phyloP scores from a whole-genome alignment of 805 yeast genomes.

The Zygoascus ofunaensis region DNA sequence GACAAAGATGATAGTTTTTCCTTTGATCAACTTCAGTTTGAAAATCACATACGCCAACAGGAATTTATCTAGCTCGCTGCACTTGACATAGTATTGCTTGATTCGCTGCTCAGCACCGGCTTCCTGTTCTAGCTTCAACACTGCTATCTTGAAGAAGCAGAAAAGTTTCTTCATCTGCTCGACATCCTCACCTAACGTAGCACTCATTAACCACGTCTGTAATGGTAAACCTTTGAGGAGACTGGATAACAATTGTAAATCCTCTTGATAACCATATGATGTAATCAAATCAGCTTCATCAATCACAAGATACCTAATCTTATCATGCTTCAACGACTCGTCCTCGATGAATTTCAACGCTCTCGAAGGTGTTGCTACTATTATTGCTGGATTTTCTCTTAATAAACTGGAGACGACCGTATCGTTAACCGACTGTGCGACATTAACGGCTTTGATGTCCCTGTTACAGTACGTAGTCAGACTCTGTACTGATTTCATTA shows the following conservation, averaged over 20 bases:
- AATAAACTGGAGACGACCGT: conserved; percentile 64
- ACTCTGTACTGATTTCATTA: conserved; percentile 51
- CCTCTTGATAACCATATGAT: conserved; percentile 87
- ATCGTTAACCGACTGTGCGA: conserved; percentile 57
- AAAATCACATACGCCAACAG: conserved; percentile 83
- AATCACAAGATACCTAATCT: conserved; percentile 64
- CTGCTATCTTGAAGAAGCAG: conserved; percentile 71
- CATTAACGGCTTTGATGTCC: conserved; percentile 53
- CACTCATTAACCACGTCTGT: conserved; percentile 93
- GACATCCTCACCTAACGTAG: conserved; percentile 83
- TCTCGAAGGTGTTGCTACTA: conserved; percentile 82
- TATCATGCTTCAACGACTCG: conserved; percentile 41
- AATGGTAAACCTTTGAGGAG: conserved; percentile 53
- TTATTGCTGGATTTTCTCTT: conserved; percentile 65
- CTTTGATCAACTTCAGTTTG: conserved; percentile 79
- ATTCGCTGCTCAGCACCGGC: conserved; percentile 44
- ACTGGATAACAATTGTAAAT: conserved; percentile 55
- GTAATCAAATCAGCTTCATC: conserved; percentile 92
- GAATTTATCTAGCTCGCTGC: conserved; percentile 86
- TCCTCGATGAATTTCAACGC: conserved; percentile 42
- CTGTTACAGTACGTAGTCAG: conserved; percentile 64
- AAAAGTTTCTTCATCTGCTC: conserved; percentile 64
- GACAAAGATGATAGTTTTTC: conserved; percentile 84
- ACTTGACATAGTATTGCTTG: conserved; percentile 77
- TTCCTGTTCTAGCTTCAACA: conserved; percentile 66